Base-by-base conservation (phyloP, 352 stramenopile genomes). In the Aphanomyces invadans region DNA sequence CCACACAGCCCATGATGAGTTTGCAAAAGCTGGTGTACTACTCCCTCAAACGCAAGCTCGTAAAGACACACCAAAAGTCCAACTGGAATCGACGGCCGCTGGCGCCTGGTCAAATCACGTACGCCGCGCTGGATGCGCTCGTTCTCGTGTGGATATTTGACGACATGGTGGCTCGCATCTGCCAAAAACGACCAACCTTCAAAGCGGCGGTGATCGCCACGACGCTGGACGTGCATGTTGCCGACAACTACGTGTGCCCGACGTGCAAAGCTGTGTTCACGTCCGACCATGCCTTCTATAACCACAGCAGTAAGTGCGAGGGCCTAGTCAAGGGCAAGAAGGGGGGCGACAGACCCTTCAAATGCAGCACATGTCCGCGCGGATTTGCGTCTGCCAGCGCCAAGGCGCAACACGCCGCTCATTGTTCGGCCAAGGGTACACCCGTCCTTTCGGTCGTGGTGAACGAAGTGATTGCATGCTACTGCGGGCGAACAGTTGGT, bases 31-130 rank as follows among this genome's bases (percentile, higher is more conserved):
- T 90, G 4, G 81, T 87, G 29, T 88, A 77, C 59, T 76, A 87
- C 38, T 92, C 88, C 59, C 71, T 92, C 46, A 71, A 86, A 51
- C 76, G 73, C 28, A 81, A 80, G 32, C 73, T 92, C 15, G 77
- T 78, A 4, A 90, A 90, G 71, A 89, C 81, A 19, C 83, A 89
- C 76, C 83, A 91, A 70, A 84, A 71, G 26, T 91, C 83, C 21
- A 89, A 91, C 63, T 92, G 81, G 81, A 74, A 90, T 64, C 78
- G 73, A 4, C 79, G 83, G 0, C 83, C 83, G 26, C 76, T 92
- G 2, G 83, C 79, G 9, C 78, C 69, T 29, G 78, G 79, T 4
- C 83, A 90, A 60, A 66, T 90, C 21, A 70, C 84, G 23, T 92
- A 92, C 28, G 83, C 83, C 1, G 83, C 83, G 26, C 64, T 92